phyloP scores from a whole-genome alignment of 1,139 yeast species.

The Barnettozyma hawaiiensis region DNA sequence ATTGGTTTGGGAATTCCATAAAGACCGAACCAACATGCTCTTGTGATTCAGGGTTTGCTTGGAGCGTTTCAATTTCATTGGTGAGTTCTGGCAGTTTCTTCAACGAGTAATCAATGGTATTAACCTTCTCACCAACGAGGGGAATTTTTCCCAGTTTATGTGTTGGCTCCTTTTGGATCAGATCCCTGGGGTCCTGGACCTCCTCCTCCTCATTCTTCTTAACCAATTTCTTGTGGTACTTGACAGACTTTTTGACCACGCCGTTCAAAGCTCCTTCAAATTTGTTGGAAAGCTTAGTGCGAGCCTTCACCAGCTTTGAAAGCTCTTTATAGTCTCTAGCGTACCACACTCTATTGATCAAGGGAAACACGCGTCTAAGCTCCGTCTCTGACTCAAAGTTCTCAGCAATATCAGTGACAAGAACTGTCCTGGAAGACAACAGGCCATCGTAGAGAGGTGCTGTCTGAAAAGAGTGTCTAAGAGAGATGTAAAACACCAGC shows the following conservation, averaged over 20 bases:
- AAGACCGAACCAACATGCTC: constrained; percentile 55
- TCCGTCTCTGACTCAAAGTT: constrained; percentile 44
- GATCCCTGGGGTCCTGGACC: constrained; percentile 47
- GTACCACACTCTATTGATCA: constrained; percentile 54
- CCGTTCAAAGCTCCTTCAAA: constrained; percentile 57
- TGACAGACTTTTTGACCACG: constrained; percentile 51
- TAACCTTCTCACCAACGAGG: constrained; percentile 43
- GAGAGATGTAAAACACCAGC: constrained; percentile 57
- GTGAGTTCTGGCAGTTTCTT: constrained; percentile 52
- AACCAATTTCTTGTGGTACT: constrained; percentile 47
- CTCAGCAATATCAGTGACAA: constrained; percentile 57
- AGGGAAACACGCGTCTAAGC: constrained; percentile 53
- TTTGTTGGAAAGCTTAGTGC: constrained; percentile 47
- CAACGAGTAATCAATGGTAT: constrained; percentile 53
- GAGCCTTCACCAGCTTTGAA: constrained; percentile 47
- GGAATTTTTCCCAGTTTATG: constrained; percentile 46
- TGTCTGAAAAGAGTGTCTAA: constrained; percentile 63
- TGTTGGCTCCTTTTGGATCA: constrained; percentile 63
- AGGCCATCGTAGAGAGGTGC: constrained; percentile 67
- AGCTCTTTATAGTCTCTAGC: constrained; percentile 55
- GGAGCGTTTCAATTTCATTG: constrained; percentile 47
- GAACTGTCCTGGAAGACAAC: constrained; percentile 59
- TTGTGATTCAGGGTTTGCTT: constrained; percentile 37
- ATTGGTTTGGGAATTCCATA: constrained; percentile 65
- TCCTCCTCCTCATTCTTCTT: constrained; percentile 49